These are phyloP conservation scores for Blastobotrys indianensis DNA, from an alignment of 1,139 yeast genomes.

Conservation along the genomic window DNA sequence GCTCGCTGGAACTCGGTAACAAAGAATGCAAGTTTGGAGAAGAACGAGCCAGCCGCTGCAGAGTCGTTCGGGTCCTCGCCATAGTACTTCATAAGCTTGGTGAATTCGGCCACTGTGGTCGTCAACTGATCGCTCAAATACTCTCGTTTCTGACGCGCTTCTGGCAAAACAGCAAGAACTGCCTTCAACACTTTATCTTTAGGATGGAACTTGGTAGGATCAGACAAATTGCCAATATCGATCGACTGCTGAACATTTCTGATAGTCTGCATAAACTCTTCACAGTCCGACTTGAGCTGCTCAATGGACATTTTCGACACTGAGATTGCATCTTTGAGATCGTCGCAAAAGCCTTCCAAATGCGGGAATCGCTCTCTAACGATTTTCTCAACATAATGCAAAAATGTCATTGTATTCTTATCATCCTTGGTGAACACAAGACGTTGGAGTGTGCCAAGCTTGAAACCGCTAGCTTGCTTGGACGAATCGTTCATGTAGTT, in stretches of 20 bases:
- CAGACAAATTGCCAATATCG: constrained; percentile 69
- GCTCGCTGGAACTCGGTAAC: constrained; percentile 70
- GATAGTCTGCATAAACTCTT: constrained; percentile 52
- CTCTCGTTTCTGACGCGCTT: constrained; percentile 58
- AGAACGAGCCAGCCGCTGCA: constrained; percentile 59
- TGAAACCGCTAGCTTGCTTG: constrained; percentile 80
- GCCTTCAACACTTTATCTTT: constrained; percentile 57
- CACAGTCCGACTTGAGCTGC: constrained; percentile 66
- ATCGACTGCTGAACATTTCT: constrained; percentile 51
- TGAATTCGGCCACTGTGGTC: constrained; percentile 49
- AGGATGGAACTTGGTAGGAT: constrained; percentile 64
- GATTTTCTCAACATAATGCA: constrained; percentile 81
- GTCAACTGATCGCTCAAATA: constrained; percentile 52
- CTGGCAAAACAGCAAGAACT: constrained; percentile 48
- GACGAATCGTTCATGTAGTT: constrained; percentile 86
- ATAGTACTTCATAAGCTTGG: constrained; percentile 64
- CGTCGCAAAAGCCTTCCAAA: constrained; percentile 69
- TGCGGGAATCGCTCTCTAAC: constrained; percentile 76
- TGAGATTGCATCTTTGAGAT: constrained; percentile 54
- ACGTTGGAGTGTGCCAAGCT: constrained; percentile 72
- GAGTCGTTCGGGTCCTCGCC: constrained; percentile 72
- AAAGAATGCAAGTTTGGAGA: constrained; percentile 68
- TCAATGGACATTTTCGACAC: constrained; percentile 70
- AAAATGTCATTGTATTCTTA: constrained; percentile 68
- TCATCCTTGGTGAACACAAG: constrained; percentile 82